Evolutionary conservation across 1,284 basidiomycete species (phyloP).

Genomic region (Marasmius tenuissimus): DNA sequence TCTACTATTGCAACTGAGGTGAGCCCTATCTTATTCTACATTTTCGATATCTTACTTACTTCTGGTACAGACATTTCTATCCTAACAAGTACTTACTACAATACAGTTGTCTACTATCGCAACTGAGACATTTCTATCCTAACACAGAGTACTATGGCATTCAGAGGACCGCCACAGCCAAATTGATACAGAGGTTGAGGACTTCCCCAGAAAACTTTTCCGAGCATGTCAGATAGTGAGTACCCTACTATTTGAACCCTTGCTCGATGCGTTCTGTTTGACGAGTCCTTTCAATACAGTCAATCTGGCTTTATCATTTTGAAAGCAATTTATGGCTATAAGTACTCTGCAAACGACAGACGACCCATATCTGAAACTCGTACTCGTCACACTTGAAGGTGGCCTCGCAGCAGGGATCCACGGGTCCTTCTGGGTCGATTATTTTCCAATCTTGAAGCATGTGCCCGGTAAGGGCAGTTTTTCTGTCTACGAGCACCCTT

Average conservation of each 20-base stretch:
- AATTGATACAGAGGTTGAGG: background rate
- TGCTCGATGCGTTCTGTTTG: background rate
- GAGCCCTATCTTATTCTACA: too few relatives aligned
- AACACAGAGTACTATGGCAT: background rate
- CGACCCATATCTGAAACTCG: background rate
- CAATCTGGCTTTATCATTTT: background rate
- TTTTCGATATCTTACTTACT: too few relatives aligned
- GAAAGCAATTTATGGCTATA: background rate
- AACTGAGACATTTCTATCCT: too few relatives aligned
- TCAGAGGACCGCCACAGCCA: background rate
- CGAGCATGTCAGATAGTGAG: background rate
- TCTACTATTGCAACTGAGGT: too few relatives aligned
- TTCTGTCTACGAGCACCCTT: background rate
- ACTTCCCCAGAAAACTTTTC: background rate
- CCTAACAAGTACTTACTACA: too few relatives aligned
- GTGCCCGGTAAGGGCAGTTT: background rate
- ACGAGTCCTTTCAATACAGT: background rate
- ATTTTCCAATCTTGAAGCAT: background rate
- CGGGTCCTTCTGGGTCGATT: background rate
- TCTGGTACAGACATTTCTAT: too few relatives aligned
- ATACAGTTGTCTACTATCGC: too few relatives aligned
- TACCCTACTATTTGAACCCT: background rate
- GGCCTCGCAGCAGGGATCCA: background rate
- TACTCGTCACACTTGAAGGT: background rate
- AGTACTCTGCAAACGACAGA: background rate